Evolutionary conservation across 306 rosid species (phyloP).

Genomic region (Cucurbita argyrosperma): DNA sequence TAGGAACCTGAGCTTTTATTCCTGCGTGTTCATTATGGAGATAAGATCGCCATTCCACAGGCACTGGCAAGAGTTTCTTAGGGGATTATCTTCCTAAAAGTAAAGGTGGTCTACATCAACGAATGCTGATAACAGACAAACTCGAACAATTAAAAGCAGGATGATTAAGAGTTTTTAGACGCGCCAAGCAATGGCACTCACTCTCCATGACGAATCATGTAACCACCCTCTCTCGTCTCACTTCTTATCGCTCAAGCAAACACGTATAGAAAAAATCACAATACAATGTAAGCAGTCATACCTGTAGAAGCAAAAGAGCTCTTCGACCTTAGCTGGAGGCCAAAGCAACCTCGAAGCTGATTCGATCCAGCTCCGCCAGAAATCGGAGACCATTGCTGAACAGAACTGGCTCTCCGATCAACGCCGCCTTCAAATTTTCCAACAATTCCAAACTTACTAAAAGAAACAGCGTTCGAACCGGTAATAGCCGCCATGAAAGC

Average conservation of each 20-base stretch:
- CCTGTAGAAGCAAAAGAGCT: slow-evolving; percentile 31
- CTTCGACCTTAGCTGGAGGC: slow-evolving; percentile 33
- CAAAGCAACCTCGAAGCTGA: slow-evolving; percentile 15
- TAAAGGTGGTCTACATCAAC: background rate
- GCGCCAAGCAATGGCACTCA: background rate
- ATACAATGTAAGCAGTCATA: slow-evolving; percentile 3
- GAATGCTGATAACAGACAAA: background rate
- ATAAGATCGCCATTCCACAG: background rate
- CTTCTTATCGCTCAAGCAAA: background rate
- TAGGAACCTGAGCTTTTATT: slow-evolving; percentile 70
- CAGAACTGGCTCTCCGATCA: slow-evolving; percentile 15
- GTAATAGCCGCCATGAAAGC: slow-evolving; percentile 54
- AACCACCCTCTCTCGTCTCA: background rate
- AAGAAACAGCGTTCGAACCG: slow-evolving; percentile 41
- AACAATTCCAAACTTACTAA: slow-evolving; percentile 21
- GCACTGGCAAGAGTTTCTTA: background rate
- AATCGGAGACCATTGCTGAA: slow-evolving; percentile 42
- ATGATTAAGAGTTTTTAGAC: background rate
- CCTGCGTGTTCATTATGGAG: slow-evolving; percentile 21
- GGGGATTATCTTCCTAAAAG: background rate
- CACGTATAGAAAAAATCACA: background rate
- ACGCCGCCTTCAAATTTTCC: slow-evolving; percentile 13
- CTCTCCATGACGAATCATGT: background rate
- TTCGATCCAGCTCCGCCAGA: background rate
- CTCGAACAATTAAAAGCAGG: background rate